Base-by-base conservation (phyloP, 2,329 filamentous ascomycete species). In the Neonectria sp. region DNA sequence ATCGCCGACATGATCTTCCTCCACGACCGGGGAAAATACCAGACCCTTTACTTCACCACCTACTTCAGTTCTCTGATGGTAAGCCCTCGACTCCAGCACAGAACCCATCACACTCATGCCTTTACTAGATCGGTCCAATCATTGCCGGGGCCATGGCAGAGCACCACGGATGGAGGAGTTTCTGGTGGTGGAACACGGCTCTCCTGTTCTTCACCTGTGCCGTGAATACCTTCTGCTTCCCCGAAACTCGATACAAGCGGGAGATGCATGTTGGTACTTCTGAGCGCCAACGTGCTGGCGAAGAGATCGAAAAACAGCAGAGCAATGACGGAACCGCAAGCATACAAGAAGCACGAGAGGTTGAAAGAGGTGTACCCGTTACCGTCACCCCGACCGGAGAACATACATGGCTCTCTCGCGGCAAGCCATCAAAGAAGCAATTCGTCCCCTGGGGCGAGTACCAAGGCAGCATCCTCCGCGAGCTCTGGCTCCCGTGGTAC, bases 1-100 rank as follows among this genome's bases (percentile, higher is more conserved):
- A 60, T 65, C n/a, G 62, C 62, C 40, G 62, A 65, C 49, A 60
- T 60, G 62, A 65, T 65, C 15, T 65, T 65, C 56, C 56, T 65
- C 24, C 62, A 65, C 24, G 56, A 65, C 15, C 49, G 62, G 7
- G 62, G 62, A 15, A 65, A 65, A 29, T 65, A 65, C 15, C 63
- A 65, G 21, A 60, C 63, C 0, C 35, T 65, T 9, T 65, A 60
- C 6, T 65, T 65, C 35, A 65, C 56, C 1, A 21, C 51, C 3
- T 65, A 60, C 33, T 65, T 65, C 43, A 65, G 56, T 12, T 60
- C 63, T 6, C 21, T 65, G 21, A 65, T 56, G 51, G 63, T 60
- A 56, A 51, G 35, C 15, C 17, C 21, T 13, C 2, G 17, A 3
- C 6, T 1, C 2, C 1, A 15, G n/a, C 2, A 4, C 24, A 7